Conservation (phyloP, 1,284 basidiomycete genomes). For the Trichosporon coremiiforme region DNA sequence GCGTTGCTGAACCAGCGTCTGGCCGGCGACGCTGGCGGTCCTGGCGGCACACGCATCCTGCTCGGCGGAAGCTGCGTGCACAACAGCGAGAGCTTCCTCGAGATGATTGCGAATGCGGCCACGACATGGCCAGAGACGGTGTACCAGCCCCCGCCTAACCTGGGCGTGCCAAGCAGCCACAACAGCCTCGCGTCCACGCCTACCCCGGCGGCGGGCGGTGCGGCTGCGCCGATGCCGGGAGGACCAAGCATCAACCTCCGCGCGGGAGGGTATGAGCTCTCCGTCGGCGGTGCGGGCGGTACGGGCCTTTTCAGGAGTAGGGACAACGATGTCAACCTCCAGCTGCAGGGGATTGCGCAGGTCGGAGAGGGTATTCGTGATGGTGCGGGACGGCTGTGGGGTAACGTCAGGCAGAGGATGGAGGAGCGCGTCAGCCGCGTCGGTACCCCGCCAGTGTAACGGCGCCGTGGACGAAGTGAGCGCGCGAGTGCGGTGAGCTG, state of each 20-base stretch:
- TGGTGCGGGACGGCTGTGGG: conserved; percentile 80
- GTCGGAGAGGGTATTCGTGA: conserved; percentile 60
- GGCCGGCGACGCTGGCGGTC: conserved; percentile 54
- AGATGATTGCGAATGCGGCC: conserved; percentile 54
- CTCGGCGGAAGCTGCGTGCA: conserved; percentile 91
- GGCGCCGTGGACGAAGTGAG: not conserved
- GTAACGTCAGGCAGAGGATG: conserved; percentile 83
- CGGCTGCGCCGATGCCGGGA: conserved; percentile 56
- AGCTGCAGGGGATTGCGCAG: conserved; percentile 72
- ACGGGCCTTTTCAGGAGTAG: conserved; percentile 72
- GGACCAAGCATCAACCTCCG: conserved; percentile 69
- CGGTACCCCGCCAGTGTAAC: conserved; percentile 42
- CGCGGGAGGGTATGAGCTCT: conserved; percentile 85
- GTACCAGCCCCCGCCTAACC: conserved; percentile 43
- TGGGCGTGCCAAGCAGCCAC: conserved; percentile 27
- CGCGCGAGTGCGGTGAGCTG: too few relatives aligned
- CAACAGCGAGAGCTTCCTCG: conserved; percentile 66
- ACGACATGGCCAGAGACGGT: conserved; percentile 53
- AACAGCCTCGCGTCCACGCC: conserved; percentile 69
- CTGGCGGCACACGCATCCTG: conserved; percentile 67
- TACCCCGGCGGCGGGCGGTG: conserved; percentile 50
- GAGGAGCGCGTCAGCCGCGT: conserved; percentile 78
- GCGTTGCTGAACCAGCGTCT: conserved; percentile 81
- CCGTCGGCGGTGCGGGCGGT: conserved; percentile 77
- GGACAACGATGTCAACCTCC: conserved; percentile 68